Evolutionary conservation across 176 grass and related monocot genomes (phyloP).

Genomic region (Carex cristatella): DNA sequence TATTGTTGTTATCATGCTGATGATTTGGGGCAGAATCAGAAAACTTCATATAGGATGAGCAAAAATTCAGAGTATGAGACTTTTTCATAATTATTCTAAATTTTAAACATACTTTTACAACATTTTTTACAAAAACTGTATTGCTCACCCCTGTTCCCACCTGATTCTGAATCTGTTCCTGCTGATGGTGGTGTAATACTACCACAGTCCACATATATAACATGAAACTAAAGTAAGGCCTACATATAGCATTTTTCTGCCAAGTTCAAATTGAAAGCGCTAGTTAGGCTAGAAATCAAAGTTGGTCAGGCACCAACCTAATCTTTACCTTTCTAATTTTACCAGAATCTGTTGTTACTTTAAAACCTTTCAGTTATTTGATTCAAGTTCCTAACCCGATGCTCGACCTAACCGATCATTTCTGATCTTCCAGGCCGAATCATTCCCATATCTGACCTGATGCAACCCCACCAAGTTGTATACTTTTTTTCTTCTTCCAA

Average conservation of each 20-base stretch:
- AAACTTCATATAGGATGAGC: too few relatives aligned
- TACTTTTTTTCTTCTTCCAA: too few relatives aligned
- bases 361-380: not conserved
- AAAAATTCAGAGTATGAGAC: too few relatives aligned
- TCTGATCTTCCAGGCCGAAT: not conserved
- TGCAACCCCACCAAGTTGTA: not conserved
- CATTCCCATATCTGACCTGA: not conserved
- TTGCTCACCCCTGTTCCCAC: too few relatives aligned
- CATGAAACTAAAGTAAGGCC: not conserved
- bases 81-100: too few relatives aligned
- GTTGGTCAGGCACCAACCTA: not conserved
- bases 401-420: not conserved
- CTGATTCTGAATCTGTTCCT: not conserved
- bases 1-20: too few relatives aligned
- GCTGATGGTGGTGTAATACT: not conserved
- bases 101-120: too few relatives aligned
- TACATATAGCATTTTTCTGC: not conserved
- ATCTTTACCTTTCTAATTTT: conserved; percentile 5
- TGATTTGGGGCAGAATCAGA: too few relatives aligned
- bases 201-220: not conserved
- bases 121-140: not conserved
- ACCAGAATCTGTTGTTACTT: not conserved
- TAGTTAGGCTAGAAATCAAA: not conserved
- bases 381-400: not conserved
- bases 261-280: not conserved